phyloP scores from a whole-genome alignment of 2,329 filamentous ascomycete species.

The Aureobasidium namibiae region DNA sequence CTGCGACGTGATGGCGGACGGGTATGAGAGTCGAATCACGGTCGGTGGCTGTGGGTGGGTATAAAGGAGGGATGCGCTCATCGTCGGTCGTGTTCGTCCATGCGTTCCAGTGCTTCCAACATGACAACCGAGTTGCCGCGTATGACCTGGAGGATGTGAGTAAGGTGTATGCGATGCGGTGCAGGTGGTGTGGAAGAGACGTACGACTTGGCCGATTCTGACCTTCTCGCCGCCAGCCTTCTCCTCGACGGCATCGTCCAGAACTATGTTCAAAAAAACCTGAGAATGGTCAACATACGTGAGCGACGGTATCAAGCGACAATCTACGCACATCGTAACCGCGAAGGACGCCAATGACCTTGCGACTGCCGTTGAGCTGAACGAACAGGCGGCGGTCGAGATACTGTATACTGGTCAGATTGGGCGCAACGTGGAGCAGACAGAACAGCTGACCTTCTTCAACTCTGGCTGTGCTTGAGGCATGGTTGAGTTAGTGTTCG shows the following conservation, averaged over 20 bases:
- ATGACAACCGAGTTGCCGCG: constrained; percentile 97
- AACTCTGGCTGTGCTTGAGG: constrained; percentile 98
- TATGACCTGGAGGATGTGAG: constrained; percentile 57
- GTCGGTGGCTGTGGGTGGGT: not conserved
- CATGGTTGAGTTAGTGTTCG: constrained; percentile 54
- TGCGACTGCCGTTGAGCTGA: constrained; percentile 94
- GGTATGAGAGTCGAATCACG: not conserved
- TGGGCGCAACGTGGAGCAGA: not conserved
- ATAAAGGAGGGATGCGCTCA: not conserved
- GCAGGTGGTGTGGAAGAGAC: constrained; percentile 28
- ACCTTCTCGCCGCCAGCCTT: constrained; percentile 86
- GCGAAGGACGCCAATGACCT: constrained; percentile 87
- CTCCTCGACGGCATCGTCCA: constrained; percentile 94
- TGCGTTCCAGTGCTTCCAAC: constrained; percentile 57
- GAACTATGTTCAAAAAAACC: constrained; percentile 97
- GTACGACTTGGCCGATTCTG: constrained; percentile 82
- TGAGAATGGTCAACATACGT: constrained; percentile 29
- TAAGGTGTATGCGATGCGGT: not conserved
- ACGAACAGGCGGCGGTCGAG: constrained; percentile 98
- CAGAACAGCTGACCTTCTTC: constrained; percentile 67
- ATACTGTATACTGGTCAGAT: constrained; percentile 53
- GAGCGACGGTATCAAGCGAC: not conserved
- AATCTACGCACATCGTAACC: constrained; percentile 79
- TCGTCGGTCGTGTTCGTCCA: constrained; percentile 25
- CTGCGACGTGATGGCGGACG: not conserved